Evolutionary conservation across 1,139 yeast genomes (phyloP).

Genomic region (Magnusiomyces sp.): DNA sequence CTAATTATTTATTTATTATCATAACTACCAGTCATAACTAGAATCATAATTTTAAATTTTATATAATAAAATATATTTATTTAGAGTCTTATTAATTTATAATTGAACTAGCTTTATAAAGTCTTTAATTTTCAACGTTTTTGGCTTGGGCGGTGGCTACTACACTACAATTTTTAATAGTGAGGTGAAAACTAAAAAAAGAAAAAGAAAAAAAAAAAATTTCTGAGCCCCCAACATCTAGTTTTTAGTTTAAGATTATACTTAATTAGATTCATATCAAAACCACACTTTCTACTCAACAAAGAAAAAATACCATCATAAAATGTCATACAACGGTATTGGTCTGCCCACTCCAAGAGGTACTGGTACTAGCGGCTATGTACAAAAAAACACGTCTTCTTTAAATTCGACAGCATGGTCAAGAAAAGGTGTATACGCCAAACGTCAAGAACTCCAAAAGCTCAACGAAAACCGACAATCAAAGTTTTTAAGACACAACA

Average conservation of each 20-base stretch:
- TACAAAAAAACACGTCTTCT: constrained; percentile 44
- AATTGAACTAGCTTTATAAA: background rate
- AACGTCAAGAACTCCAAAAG: constrained; percentile 27
- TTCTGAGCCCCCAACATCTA: constrained; percentile 1
- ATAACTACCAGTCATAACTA: too few species aligned
- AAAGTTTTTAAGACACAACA: constrained; percentile 20
- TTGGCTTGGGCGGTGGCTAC: too few species aligned
- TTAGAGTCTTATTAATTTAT: background rate
- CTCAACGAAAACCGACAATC: constrained; percentile 17
- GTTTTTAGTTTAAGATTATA: too few species aligned
- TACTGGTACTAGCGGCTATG: constrained; percentile 63
- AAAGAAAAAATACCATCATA: constrained; percentile 2
- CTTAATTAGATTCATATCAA: too few species aligned
- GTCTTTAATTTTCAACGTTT: background rate
- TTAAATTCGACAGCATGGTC: constrained; percentile 20
- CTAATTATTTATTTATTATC: too few species aligned
- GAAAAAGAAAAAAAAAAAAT: constrained; percentile 15
- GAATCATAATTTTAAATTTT: too few species aligned
- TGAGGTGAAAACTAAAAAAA: constrained; percentile 10
- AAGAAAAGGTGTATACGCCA: constrained; percentile 29
- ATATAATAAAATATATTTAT: background rate
- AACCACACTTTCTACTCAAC: background rate
- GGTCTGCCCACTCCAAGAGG: constrained; percentile 62
- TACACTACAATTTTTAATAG: too few species aligned
- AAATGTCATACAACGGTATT: constrained; percentile 57